Percentiles rank a stretch among this genome's conserved stretches.
Conservation (phyloP, 768 basidiomycete genomes). For the Suillus weaverae region DNA sequence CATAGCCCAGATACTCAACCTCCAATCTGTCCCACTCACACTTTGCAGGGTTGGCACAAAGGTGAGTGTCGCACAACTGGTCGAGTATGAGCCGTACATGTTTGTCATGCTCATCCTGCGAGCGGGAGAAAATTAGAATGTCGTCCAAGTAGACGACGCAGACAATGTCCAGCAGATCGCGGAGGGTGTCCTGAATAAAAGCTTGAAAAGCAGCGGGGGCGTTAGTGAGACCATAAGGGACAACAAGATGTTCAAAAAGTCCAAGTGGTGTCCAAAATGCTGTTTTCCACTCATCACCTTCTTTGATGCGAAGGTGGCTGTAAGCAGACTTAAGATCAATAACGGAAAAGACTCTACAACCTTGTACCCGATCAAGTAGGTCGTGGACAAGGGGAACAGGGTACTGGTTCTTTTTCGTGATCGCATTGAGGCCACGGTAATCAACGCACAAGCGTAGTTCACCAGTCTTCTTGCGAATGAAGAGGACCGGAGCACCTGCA, state of each 20-base stretch:
- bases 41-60: too few species aligned
- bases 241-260: slow-evolving; percentile 38
- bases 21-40: too few species aligned
- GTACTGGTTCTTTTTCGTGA: slow-evolving; percentile 35
- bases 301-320: slow-evolving; percentile 37
- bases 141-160: too few species aligned
- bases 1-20: too few species aligned
- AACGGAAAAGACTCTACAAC: slow-evolving; percentile 28
- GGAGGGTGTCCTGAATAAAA: slow-evolving; percentile 45
- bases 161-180: too few species aligned
- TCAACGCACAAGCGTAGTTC: slow-evolving; percentile 33
- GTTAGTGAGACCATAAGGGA: slow-evolving; percentile 41
- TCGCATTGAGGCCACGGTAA: slow-evolving; percentile 34
- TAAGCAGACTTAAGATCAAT: slow-evolving; percentile 42
- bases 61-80: too few species aligned
- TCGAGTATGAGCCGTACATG: too few species aligned
- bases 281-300: slow-evolving; percentile 45
- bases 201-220: slow-evolving; percentile 46
- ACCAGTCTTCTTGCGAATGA: slow-evolving; percentile 31
- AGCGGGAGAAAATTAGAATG: too few species aligned
- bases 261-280: slow-evolving; percentile 41
- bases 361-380: slow-evolving; percentile 29
- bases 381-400: slow-evolving; percentile 35
- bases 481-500: slow-evolving; percentile 34
- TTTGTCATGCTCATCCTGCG: too few species aligned